Base-by-base conservation (phyloP, 2,329 filamentous ascomycete genomes). In the Neonectria neomacrospora region DNA sequence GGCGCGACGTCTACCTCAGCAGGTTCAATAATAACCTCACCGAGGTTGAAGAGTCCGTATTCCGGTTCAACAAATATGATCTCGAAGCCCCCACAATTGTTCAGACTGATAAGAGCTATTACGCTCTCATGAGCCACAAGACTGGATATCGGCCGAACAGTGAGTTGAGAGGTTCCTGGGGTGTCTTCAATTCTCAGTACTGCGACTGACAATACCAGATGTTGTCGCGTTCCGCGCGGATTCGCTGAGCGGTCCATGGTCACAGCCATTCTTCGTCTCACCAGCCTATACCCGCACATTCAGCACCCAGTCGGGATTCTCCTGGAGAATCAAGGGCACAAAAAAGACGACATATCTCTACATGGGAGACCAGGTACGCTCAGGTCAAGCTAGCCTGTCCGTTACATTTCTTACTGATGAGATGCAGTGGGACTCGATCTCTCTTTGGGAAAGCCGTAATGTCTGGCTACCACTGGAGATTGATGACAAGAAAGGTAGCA, bases 111-210 rank as follows among this genome's bases (percentile, higher is more conserved):
- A 79, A 80, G 62, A 86, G 84, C 67, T 89, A 89, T 67, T 88
- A 84, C 67, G 84, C 85, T 0, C 69, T 89, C 37, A 88, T 88
- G 86, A 87, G 84, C 67, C 86, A 88, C 65, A 89, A 88, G 78
- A 89, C 86, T 0, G 86, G 86, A 0, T 89, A 89, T 58, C 78
- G 86, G n/a, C 86, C 86, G 1, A 88, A 88, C 54, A 88, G 74
- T 75, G 42, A 48, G 72, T 57, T 0, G 0, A 16, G 6, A 6
- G 5, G 18, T 18, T 5, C n/a, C 8, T 28, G 14, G 8, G 0
- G 9, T 3, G 0, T 0, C 16, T 1, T 0, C 3, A 1, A 3
- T 5, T 1, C 1, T 3, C 2, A 3, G 1, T 0, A 4, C 2
- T 2, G 14, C 6, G 3, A 20, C 39, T 71, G 8, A 69, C 30